A percentile compares a stretch with the other conserved stretches of the same genome.
These are phyloP conservation scores for Seiridium cupressi DNA, from an alignment of 2,329 filamentous ascomycete genomes.

Conservation along the genomic window DNA sequence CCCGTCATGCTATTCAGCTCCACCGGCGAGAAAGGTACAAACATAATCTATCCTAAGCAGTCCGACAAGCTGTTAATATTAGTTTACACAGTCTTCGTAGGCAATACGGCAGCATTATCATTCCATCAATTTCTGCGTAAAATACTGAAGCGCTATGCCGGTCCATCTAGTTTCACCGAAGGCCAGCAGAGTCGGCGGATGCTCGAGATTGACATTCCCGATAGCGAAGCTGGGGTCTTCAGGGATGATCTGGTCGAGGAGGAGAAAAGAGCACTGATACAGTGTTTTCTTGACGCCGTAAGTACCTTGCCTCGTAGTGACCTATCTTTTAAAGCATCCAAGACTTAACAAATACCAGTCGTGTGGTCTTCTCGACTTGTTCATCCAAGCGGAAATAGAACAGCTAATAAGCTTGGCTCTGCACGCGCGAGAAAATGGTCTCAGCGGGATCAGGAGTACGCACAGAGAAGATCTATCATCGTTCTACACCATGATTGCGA, in stretches of 20 bases:
- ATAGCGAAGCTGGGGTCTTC: background rate
- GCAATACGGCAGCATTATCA: constrained; percentile 51
- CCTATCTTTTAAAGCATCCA: no score
- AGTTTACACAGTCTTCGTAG: constrained; percentile 39
- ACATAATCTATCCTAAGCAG: background rate
- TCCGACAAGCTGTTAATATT: background rate
- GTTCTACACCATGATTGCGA: constrained; percentile 46
- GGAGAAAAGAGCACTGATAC: background rate
- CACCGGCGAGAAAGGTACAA: constrained; percentile 48
- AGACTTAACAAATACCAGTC: background rate
- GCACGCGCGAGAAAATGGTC: constrained; percentile 6
- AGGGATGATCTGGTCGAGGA: background rate
- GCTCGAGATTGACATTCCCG: constrained; percentile 36
- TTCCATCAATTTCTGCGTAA: constrained; percentile 53
- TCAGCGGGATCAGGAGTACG: constrained; percentile 9
- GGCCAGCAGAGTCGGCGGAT: constrained; percentile 48
- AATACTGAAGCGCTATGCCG: constrained; percentile 46
- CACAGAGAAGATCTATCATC: constrained; percentile 27
- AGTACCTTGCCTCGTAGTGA: background rate
- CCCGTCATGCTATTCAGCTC: constrained; percentile 44
- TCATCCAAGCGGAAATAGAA: constrained; percentile 5
- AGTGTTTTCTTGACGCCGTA: constrained; percentile 4
- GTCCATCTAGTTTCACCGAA: constrained; percentile 52
- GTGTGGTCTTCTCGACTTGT: constrained; percentile 16
- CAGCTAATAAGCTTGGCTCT: constrained; percentile 8